Percentiles rank a stretch among this genome's conserved stretches.
phyloP scores from a whole-genome alignment of 495 filamentous ascomycete species.

The Pyrenula massariospora region DNA sequence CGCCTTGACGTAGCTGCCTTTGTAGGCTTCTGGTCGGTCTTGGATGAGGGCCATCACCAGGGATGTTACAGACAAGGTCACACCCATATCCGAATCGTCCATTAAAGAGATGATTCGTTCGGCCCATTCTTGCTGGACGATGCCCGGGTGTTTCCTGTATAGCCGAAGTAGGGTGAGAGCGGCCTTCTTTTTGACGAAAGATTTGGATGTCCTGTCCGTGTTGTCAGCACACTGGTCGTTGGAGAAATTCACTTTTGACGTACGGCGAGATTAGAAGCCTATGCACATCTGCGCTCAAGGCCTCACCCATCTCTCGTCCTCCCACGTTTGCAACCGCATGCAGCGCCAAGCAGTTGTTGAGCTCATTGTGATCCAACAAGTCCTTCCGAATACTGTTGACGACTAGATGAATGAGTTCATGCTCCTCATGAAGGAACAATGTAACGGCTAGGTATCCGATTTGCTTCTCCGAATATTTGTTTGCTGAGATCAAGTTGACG shows the following conservation, averaged over 20 bases:
- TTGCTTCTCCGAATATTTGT: constrained; percentile 98
- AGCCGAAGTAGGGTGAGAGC: constrained; percentile 90
- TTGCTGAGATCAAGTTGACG: constrained; percentile 91
- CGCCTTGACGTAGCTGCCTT: constrained; percentile 86
- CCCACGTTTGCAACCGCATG: constrained; percentile 99
- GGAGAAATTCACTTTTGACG: constrained; percentile 22
- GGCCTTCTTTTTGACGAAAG: constrained; percentile 99
- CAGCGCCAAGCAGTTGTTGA: constrained; percentile 94
- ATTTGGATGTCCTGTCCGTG: constrained; percentile 73
- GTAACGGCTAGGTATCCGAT: constrained; percentile 98
- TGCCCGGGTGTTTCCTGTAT: constrained; percentile 85
- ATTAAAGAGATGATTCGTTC: constrained; percentile 96
- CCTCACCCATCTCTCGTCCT: constrained; percentile 92
- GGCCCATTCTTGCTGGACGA: constrained; percentile 93
- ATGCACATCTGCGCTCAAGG: constrained; percentile 86
- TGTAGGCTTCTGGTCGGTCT: constrained; percentile 86
- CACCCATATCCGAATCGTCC: constrained; percentile 93
- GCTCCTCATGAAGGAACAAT: constrained; percentile 90
- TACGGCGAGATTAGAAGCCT: constrained; percentile 91
- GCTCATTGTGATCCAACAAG: constrained; percentile 83
- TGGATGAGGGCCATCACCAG: constrained; percentile 93
- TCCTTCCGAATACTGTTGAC: constrained; percentile 99
- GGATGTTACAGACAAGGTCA: constrained; percentile 90
- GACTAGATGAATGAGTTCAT: constrained; percentile 90
- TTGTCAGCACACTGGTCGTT: no score